These are phyloP conservation scores for Parmelia sp. DNA, from an alignment of 495 filamentous ascomycete genomes.

Conservation along the genomic window DNA sequence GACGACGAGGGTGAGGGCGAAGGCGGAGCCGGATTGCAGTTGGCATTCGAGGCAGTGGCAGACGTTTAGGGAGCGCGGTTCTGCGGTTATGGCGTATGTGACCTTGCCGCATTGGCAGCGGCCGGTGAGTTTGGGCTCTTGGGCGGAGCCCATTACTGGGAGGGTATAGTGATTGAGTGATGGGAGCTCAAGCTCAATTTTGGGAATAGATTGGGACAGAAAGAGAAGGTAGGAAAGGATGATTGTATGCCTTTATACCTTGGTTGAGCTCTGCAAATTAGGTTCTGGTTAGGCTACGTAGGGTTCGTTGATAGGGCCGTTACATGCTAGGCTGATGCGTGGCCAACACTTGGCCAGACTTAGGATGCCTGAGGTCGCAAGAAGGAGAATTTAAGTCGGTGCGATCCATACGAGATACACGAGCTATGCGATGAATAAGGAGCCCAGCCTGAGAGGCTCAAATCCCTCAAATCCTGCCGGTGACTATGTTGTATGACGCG, in stretches of 20 bases:
- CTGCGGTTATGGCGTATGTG: background rate
- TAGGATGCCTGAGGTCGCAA: background rate
- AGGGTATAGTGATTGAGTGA: background rate
- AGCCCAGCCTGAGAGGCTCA: no score
- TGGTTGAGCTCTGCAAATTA: background rate
- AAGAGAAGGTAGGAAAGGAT: background rate
- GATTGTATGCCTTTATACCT: background rate
- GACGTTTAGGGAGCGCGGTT: constrained; percentile 2
- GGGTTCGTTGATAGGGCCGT: background rate
- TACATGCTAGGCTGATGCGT: no score
- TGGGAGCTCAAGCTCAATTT: background rate
- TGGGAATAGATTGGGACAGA: background rate
- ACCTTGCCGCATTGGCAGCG: constrained; percentile 1
- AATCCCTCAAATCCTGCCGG: no score
- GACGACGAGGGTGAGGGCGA: constrained; percentile 26
- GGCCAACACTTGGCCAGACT: no score
- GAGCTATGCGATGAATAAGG: background rate
- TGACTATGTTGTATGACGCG: no score
- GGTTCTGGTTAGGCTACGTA: background rate
- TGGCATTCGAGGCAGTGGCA: constrained; percentile 36
- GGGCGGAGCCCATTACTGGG: background rate
- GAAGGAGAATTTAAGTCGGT: background rate
- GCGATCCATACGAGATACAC: constrained; percentile 3
- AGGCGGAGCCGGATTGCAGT: constrained; percentile 33
- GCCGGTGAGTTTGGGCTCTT: background rate